These are phyloP conservation scores for Phoenix roebelenii DNA, from an alignment of 176 grass and related monocot genomes.

Conservation along the genomic window DNA sequence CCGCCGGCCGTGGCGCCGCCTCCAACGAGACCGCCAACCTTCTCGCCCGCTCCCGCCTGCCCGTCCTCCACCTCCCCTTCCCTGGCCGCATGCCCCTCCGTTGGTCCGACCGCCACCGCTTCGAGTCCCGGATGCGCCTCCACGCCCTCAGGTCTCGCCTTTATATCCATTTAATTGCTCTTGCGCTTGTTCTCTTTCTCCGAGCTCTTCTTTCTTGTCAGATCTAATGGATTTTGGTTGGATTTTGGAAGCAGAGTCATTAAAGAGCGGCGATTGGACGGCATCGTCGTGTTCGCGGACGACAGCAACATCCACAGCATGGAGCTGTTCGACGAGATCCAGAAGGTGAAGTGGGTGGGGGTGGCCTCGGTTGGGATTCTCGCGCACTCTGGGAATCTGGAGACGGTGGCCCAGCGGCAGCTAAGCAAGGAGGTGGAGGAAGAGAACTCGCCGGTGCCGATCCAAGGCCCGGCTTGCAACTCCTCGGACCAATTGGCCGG, in stretches of 20 bases:
- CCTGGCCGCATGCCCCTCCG: constrained; percentile 7
- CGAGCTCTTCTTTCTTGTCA: background rate
- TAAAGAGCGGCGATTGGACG: constrained; percentile 77
- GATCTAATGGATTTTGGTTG: background rate
- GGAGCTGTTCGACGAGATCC: constrained; percentile 97
- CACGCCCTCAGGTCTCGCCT: constrained; percentile 33
- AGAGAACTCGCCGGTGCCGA: constrained; percentile 44
- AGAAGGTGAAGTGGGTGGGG: constrained; percentile 97
- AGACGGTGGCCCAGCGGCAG: background rate
- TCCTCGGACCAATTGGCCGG: constrained; percentile 40
- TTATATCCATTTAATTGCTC: background rate
- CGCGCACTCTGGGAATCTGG: background rate
- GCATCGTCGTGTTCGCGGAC: constrained; percentile 75
- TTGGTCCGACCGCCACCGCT: constrained; percentile 11
- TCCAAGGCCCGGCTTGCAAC: constrained; percentile 80
- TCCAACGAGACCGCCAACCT: constrained; percentile 9
- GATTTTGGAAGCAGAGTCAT: constrained; percentile 44
- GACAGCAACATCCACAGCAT: constrained; percentile 96
- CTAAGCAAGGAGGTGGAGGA: constrained; percentile 36
- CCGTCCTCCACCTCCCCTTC: constrained; percentile 20
- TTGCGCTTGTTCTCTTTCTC: background rate
- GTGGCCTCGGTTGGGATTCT: constrained; percentile 67
- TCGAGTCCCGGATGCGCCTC: constrained; percentile 33
- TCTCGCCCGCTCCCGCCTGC: constrained; percentile 10
- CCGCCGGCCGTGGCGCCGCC: background rate